Evolutionary conservation across 805 yeast species (phyloP).

Genomic region (Saccharomycopsis sp.): DNA sequence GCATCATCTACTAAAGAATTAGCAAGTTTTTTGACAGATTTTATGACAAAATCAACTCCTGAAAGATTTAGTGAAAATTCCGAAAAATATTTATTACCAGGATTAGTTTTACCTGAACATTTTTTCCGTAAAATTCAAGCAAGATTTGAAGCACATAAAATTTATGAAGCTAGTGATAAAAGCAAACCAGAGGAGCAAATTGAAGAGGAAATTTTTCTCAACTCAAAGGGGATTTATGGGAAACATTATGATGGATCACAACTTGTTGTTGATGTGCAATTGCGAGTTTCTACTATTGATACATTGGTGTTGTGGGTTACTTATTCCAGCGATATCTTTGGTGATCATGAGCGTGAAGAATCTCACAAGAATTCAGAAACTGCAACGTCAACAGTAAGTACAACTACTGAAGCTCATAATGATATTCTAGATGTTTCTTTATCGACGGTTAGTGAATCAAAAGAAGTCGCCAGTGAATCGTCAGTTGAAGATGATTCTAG

Average conservation of each 20-base stretch:
- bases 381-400: neutral
- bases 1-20: slow-evolving; percentile 28
- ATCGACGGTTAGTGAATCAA: neutral
- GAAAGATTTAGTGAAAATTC: slow-evolving; percentile 12
- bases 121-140: slow-evolving; percentile 69
- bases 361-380: neutral
- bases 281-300: slow-evolving; percentile 58
- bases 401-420: neutral
- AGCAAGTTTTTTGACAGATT: slow-evolving; percentile 24
- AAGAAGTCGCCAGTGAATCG: neutral
- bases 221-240: slow-evolving; percentile 63
- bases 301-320: slow-evolving; percentile 78
- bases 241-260: slow-evolving; percentile 60
- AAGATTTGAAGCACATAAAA: slow-evolving; percentile 27
- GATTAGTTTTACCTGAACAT: slow-evolving; percentile 86
- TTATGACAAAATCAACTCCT: slow-evolving; percentile 16
- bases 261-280: slow-evolving; percentile 69
- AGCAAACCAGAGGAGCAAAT: slow-evolving; percentile 25
- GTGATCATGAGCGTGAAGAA: slow-evolving; percentile 4
- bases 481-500: neutral
- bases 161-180: slow-evolving; percentile 8
- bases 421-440: neutral
- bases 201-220: slow-evolving; percentile 47
- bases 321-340: slow-evolving; percentile 47
- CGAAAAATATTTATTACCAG: slow-evolving; percentile 36